Evolutionary conservation across 1,284 basidiomycete genomes (phyloP).

Genomic region (Irpex lacteus): DNA sequence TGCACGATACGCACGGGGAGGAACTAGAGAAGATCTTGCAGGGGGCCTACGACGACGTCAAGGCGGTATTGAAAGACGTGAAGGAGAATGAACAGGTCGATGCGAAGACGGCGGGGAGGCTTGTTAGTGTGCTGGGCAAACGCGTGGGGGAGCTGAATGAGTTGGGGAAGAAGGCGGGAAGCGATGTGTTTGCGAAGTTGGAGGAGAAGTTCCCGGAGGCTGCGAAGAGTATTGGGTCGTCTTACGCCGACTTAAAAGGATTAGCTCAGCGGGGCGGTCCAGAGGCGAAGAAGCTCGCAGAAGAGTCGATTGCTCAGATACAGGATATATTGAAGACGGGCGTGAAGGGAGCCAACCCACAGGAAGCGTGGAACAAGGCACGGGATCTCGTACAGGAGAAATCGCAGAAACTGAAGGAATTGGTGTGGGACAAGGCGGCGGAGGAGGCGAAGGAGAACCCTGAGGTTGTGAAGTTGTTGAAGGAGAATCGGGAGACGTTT

Average conservation of each 20-base stretch:
- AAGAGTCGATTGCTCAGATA: slow-evolving; percentile 32
- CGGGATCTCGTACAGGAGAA: slow-evolving; percentile 27
- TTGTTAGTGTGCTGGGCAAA: slow-evolving; percentile 28
- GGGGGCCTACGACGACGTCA: slow-evolving; percentile 37
- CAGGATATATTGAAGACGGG: slow-evolving; percentile 10
- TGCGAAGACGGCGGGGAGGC: slow-evolving; percentile 28
- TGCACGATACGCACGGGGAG: slow-evolving; percentile 40
- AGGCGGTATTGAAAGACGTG: slow-evolving; percentile 29
- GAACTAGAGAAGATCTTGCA: slow-evolving; percentile 40
- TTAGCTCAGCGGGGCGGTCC: slow-evolving; percentile 33
- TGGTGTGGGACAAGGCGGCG: slow-evolving; percentile 30
- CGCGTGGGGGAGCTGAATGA: slow-evolving; percentile 28
- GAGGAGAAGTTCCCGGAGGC: slow-evolving; percentile 32
- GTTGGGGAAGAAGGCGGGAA: slow-evolving; percentile 31
- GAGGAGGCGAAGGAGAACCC: slow-evolving; percentile 21
- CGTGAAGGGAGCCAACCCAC: background rate
- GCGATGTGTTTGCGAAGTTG: slow-evolving; percentile 25
- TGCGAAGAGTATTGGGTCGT: slow-evolving; percentile 32
- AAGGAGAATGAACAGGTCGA: slow-evolving; percentile 24
- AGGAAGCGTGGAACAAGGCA: slow-evolving; percentile 26
- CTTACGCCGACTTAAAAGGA: slow-evolving; percentile 30
- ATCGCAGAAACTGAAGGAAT: slow-evolving; percentile 25
- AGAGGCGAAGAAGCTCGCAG: slow-evolving; percentile 34
- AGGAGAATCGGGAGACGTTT: slow-evolving; percentile 13
- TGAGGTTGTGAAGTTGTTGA: slow-evolving; percentile 17